Evolutionary conservation across 2,329 filamentous ascomycete genomes (phyloP), one percentile per base, ranked within the genome.

Genomic region (Penicillium sp.): DNA sequence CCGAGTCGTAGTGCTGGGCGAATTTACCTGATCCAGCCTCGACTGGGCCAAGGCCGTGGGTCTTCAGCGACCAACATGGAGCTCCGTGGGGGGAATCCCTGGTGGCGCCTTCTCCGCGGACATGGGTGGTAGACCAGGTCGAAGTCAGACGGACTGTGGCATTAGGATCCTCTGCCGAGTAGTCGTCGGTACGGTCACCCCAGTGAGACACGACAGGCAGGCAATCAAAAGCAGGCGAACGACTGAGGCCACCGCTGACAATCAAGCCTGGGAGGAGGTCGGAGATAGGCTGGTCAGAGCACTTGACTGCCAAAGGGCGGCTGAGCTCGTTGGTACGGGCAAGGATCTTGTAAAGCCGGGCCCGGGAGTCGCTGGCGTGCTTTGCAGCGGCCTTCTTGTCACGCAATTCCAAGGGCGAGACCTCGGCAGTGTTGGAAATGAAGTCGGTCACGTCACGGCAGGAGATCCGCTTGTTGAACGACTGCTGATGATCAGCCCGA

Each of bases 371-470:
- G 33, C 39, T 46, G 21, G 27, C 52, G 43, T 52, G 57, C 19
- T 27, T 57, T n/a, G 29, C 47, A 19, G 50, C 51, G 26, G 48
- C 46, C 31, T 48, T 57, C 43, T 57, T 54, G 54, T 60, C 47
- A 3, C 48, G 43, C 27, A 54, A 13, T n/a, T 52, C 48, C 29
- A 52, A 39, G 26, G 54, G 56, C 13, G 57, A 47, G 31, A 50
- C 44, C 31, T 53, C 48, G 13, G 53, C 48, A 8, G 57, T 56
- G 48, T 60, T 60, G 26, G 57, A 49, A 24, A 60, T 60, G 47
- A 60, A 57, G 54, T 60, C 51, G 13, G 51, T 57, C 27, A 55
- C 55, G n/a, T 60, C 57, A 13, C 55, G 54, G 19, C 57, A 60
- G 14, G 47, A 50, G 21, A 60, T 60, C 0, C 57, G 54, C 29